phyloP scores from a whole-genome alignment of 2,329 filamentous ascomycete genomes.

The Penicillium sp. region DNA sequence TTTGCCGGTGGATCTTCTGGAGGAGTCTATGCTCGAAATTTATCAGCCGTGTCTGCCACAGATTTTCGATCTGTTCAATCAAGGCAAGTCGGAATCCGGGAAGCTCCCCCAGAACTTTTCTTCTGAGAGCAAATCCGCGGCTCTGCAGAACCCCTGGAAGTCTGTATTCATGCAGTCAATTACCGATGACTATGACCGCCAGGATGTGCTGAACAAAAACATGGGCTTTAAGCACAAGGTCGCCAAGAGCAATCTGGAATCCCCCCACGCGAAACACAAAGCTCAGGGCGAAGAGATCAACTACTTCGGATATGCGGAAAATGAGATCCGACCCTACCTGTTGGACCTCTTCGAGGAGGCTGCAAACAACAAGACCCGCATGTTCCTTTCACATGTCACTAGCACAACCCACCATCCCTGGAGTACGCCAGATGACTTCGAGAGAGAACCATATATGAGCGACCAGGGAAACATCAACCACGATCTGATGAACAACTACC shows the following conservation, averaged over 20 bases:
- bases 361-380: slow-evolving; percentile 24
- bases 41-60: slow-evolving; percentile 38
- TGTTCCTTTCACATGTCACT: slow-evolving; percentile 30
- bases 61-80: slow-evolving; percentile 32
- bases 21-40: slow-evolving; percentile 29
- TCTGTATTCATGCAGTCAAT: slow-evolving; percentile 35
- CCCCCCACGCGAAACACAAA: slow-evolving; percentile 25
- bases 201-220: slow-evolving; percentile 26
- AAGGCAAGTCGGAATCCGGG: slow-evolving; percentile 15
- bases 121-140: slow-evolving; percentile 3
- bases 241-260: slow-evolving; percentile 23
- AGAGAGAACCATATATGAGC: slow-evolving; percentile 23
- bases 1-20: slow-evolving; percentile 35
- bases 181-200: slow-evolving; percentile 34
- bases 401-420: slow-evolving; percentile 40
- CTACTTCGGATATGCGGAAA: slow-evolving; percentile 40
- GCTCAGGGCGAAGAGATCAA: slow-evolving; percentile 33
- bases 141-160: slow-evolving; percentile 24
- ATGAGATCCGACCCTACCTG: slow-evolving; percentile 34
- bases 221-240: slow-evolving; percentile 31
- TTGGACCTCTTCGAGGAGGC: slow-evolving; percentile 24
- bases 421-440: slow-evolving; percentile 29
- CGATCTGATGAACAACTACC: slow-evolving; percentile 36
- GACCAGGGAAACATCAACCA: slow-evolving; percentile 22
- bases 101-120: not conserved